These are phyloP conservation scores for Biancaea sappan DNA, from an alignment of 306 rosid genomes.

Conservation along the genomic window DNA sequence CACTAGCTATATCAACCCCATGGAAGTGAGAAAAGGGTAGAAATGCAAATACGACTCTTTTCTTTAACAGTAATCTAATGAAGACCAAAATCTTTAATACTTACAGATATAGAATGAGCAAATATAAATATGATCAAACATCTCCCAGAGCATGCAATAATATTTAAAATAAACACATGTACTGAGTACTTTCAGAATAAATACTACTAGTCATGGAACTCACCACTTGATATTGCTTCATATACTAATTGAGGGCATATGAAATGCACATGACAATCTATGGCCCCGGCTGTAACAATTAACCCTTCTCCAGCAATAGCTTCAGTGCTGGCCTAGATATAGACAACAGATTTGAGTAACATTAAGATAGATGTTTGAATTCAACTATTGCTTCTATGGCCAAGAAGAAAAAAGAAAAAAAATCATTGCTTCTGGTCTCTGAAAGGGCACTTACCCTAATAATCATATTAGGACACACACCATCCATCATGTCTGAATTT, in stretches of 20 bases:
- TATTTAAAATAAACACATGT: conserved; percentile 8
- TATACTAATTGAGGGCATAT: conserved; percentile 86
- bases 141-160: conserved; percentile 24
- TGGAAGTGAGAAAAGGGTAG: not conserved
- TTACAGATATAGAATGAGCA: conserved; percentile 11
- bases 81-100: conserved; percentile 1
- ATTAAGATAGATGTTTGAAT: conserved; percentile 24
- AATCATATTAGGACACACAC: conserved; percentile 46
- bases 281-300: conserved; percentile 88
- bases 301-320: conserved; percentile 89
- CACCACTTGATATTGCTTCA: conserved; percentile 90
- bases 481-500: conserved; percentile 84
- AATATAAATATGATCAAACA: conserved; percentile 18
- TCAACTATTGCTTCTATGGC: not conserved
- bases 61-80: not conserved
- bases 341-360: conserved; percentile 23
- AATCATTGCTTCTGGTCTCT: conserved; percentile 6
- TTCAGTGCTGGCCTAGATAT: conserved; percentile 81
- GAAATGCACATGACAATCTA: conserved; percentile 94
- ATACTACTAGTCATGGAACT: conserved; percentile 30
- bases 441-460: conserved; percentile 69
- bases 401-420: too few species aligned
- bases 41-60: not conserved
- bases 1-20: not conserved
- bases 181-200: conserved; percentile 24